Base-by-base conservation (phyloP, 805 yeast genomes). In the Scheffersomyces ergatensis region DNA sequence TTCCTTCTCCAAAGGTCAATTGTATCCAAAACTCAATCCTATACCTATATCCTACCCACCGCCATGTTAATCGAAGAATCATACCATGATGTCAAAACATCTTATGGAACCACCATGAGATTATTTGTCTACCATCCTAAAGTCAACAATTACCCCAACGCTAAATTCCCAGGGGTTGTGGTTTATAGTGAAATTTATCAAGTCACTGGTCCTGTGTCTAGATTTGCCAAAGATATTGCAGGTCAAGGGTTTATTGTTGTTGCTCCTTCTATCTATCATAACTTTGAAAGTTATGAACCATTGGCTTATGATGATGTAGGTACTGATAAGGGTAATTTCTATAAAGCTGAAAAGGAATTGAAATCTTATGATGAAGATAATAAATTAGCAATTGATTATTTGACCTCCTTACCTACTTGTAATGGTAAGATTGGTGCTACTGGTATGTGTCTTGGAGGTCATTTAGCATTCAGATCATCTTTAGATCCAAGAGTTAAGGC, bases 401-500 rank as follows among this genome's bases (percentile, higher is more conserved):
- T 85, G 42, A 60, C 60, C 36, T 51, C 74, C 2, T 67, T 85
- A 47, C 65, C 72, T 1, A 83, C 88, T 9, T 85, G 85, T 57
- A 80, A 76, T 47, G 90, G 90, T 32, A 77, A 73, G 43, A 76
- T 84, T 49, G 93, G 93, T 27, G 83, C 89, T 34, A 84, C 92
- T 2, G 95, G 93, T 15, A 86, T 86, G 93, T 86, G 95, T 58
- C 74, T 85, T 27, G 93, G 93, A 16, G 95, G 93, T 1, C 93
- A 85, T 57, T 66, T 85, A 51, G 92, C 93, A 1, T 83, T 75
- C 64, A 70, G 95, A 49, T 72, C 82, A 2, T 80, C 83, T 2
- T 67, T 84, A 48, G 88, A 85, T 53, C 67, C 72, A 27, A 63
- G 88, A 42, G 78, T 85, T 34, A 65, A 67, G 11, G 88, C 90